Evolutionary conservation across 2,329 filamentous ascomycete genomes (phyloP).

Genomic region (Ophiognomonia clavigignenti-juglandacearum): DNA sequence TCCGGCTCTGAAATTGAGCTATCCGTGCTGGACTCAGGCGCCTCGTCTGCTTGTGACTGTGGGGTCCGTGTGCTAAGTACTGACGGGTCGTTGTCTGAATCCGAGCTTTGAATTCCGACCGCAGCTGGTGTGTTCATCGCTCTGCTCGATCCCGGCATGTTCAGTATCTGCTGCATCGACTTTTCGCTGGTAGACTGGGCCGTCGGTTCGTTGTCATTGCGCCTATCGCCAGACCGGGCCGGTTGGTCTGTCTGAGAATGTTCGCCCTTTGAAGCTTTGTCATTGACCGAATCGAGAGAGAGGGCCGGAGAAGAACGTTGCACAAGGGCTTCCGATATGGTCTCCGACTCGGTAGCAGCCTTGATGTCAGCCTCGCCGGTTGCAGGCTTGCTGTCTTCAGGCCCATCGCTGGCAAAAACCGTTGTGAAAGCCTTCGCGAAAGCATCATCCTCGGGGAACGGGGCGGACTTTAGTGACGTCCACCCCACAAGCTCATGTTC

Average conservation of each 20-base stretch:
- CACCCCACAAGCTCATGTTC: constrained; percentile 3
- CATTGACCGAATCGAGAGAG: no score
- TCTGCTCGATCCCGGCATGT: background rate
- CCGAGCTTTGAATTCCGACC: no score
- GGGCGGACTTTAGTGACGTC: background rate
- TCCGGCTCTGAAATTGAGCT: background rate
- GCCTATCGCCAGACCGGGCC: background rate
- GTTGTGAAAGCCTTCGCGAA: background rate
- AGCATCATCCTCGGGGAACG: background rate
- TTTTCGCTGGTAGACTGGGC: background rate
- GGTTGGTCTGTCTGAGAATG: background rate
- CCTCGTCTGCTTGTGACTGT: no score
- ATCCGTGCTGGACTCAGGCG: no score
- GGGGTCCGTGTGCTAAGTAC: no score
- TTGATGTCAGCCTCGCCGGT: no score
- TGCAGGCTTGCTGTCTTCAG: background rate
- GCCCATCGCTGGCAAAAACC: background rate
- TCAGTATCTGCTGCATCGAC: background rate
- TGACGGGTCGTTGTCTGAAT: no score
- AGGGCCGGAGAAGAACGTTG: no score
- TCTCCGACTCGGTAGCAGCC: background rate
- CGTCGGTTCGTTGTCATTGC: background rate
- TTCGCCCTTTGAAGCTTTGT: background rate
- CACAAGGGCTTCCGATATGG: background rate
- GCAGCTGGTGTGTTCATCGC: no score